Base-by-base conservation (phyloP, 805 yeast species). In the Saccharomycopsis lassenensis region DNA sequence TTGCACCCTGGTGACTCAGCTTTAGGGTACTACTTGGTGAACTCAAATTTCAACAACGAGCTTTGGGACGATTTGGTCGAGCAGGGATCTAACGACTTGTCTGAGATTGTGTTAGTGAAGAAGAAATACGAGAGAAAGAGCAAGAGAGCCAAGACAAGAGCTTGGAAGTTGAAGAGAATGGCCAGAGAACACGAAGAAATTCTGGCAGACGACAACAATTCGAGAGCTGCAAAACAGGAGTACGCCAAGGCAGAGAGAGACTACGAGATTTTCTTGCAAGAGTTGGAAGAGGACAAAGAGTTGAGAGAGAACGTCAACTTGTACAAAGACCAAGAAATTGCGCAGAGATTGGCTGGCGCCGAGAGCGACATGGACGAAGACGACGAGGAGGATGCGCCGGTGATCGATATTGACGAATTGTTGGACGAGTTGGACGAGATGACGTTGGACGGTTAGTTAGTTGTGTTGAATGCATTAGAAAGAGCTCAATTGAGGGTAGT, bases 1-100 rank as follows among this genome's bases (percentile, higher is more conserved):
- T 67, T 91, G 51, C 96, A 91, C 56, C 94, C 97, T 3, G 99
- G 98, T 49, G 98, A 91, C 56, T 78, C 91, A 10, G 94, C 75
- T 15, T 62, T 89, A 72, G 98, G 98, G 36, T 93, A 87, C 59
- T 89, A 72, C 58, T 63, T 87, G 35, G 65, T 77, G 26, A 86
- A 84, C 54, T 69, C 95, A 32, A 91, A 89, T 57, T 85, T 81
- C 62, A 91, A 91, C 63, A 77, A 84, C 31, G 91, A 79, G 12
- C 61, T 84, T 40, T 87, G 83, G 75, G 96, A 87, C 49, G 55
- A 68, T 17, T 57, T 80, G 38, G 37, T 37, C 11, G 74, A 68
- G 36, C 47, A 60, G 40, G 74, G 76, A 45, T 58, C 67, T 6
- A 69, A 67, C 41, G 76, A 77, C 46, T 59, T 77, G 16, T 91